These are phyloP conservation scores for Sugiyamaella marilandica DNA, from an alignment of 805 yeast species.

Conservation along the genomic window DNA sequence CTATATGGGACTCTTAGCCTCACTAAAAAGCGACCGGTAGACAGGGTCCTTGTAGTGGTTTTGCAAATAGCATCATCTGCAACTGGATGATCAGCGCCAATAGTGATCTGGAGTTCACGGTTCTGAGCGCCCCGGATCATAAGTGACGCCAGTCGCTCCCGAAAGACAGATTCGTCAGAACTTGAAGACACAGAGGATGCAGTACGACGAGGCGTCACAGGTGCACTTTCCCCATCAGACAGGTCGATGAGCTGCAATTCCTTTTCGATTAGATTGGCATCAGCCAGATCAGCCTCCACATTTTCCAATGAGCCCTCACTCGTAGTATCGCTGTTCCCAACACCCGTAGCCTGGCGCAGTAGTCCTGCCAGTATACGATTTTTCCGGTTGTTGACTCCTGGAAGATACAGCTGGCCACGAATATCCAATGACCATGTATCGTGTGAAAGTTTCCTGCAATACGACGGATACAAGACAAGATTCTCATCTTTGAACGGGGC, in stretches of 20 bases:
- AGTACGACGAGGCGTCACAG: neutral
- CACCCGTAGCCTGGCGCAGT: slow-evolving; percentile 60
- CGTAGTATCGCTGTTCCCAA: neutral
- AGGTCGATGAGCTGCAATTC: neutral
- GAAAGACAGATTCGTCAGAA: slow-evolving; percentile 35
- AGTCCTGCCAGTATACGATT: slow-evolving; percentile 64
- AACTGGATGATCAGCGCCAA: slow-evolving; percentile 43
- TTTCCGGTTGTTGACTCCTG: slow-evolving; percentile 66
- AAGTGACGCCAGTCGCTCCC: slow-evolving; percentile 64
- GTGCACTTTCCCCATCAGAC: neutral
- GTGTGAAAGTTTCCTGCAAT: slow-evolving; percentile 36
- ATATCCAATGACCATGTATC: slow-evolving; percentile 52
- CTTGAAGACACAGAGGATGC: neutral
- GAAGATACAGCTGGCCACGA: slow-evolving; percentile 65
- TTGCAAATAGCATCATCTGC: neutral
- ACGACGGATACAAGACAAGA: slow-evolving; percentile 58
- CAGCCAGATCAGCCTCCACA: neutral
- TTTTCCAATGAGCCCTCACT: neutral
- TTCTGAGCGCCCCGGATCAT: slow-evolving; percentile 62
- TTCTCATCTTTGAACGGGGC: slow-evolving; percentile 44
- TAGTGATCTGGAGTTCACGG: slow-evolving; percentile 48
- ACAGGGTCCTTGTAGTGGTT: slow-evolving; percentile 48
- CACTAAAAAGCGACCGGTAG: slow-evolving; percentile 59
- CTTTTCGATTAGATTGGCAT: neutral
- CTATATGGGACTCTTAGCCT: slow-evolving; percentile 51